phyloP scores from a whole-genome alignment of 228 moss, liverwort and hornwort species.

The Sphagnum fallax region DNA sequence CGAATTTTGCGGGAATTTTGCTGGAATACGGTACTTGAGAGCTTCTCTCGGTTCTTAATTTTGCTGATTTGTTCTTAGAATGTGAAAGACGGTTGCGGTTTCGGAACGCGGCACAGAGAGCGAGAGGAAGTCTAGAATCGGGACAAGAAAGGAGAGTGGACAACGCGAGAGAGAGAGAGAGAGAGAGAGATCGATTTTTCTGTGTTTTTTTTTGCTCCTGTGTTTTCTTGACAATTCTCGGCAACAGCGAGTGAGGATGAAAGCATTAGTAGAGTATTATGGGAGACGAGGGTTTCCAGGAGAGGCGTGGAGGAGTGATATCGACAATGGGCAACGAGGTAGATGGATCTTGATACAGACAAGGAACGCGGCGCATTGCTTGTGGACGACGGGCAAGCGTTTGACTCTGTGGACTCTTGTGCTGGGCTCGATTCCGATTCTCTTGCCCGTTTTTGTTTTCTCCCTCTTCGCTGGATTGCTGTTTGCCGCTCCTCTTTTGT shows the following conservation, averaged over 20 bases:
- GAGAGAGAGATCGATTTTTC: not conserved
- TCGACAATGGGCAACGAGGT: too few relatives aligned
- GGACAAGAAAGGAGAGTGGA: not conserved
- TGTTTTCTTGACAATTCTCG: too few relatives aligned
- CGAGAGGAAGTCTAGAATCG: not conserved
- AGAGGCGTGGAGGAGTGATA: too few relatives aligned
- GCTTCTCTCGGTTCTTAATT: too few relatives aligned
- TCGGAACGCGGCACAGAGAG: too few relatives aligned
- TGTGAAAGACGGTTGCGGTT: too few relatives aligned
- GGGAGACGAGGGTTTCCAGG: too few relatives aligned
- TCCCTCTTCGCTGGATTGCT: conserved; percentile 16
- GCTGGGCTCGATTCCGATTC: conserved; percentile 17
- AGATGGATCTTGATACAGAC: conserved; percentile 5
- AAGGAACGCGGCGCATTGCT: conserved; percentile 3
- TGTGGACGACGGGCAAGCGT: conserved; percentile 23
- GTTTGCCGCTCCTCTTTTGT: conserved; percentile 20
- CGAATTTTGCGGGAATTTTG: too few relatives aligned
- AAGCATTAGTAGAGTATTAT: too few relatives aligned
- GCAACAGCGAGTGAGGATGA: too few relatives aligned
- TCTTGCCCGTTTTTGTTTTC: conserved; percentile 22
- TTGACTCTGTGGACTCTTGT: conserved; percentile 18
- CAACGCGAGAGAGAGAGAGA: not conserved
- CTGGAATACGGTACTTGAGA: too few relatives aligned
- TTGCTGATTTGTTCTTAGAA: too few relatives aligned
- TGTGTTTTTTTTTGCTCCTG: not conserved